Base-by-base conservation (phyloP, 192 early-diverging fungal species). In the Funneliformis geosporum region DNA sequence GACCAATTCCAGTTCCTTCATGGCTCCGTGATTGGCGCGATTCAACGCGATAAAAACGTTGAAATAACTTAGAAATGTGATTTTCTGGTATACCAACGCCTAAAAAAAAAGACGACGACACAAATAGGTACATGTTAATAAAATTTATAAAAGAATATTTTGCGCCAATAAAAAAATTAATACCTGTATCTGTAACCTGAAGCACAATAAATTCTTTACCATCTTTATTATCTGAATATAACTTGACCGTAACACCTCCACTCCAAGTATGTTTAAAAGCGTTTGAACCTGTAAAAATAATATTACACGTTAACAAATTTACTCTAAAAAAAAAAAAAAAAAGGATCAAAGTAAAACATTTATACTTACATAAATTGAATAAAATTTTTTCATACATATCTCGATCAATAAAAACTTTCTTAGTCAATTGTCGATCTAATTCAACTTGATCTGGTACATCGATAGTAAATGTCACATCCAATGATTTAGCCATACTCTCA, bases 41-140 rank as follows among this genome's bases (percentile, higher is more conserved):
- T 60, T 90, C 87, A n/a, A 90, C 84, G 7, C 88, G 84, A 74
- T 92, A 86, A 79, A 92, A 92, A 11, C 88, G 84, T n/a, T 87
- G 86, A 79, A 92, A 90, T 4, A 92, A 81, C 0, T 83, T 82
- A 5, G 65, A 73, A 11, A 90, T 21, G 23, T 92, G 79, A 7
- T 86, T 81, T 8, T 71, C 11, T 4, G 90, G 82, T 11, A 92
- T 92, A 6, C 90, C 90, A 0, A 84, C 84, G 59, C 90, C 88
- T 44, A 81, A 80, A 76, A 84, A 72, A 18, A 83, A 81, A 12
- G 61, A 61, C 6, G 14, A 33, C 33, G 33, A 33, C 33, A 2
- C 33, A 2, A n/a, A 23, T 55, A 28, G 12, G n/a, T 46, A 28
- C 8, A 33, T 61, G 10, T 21, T n/a, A 65, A 76, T 9, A 50